These are phyloP conservation scores for button mushroom (Agaricus bisporus) DNA, from an alignment of 768 basidiomycete species.

Conservation along the genomic window DNA sequence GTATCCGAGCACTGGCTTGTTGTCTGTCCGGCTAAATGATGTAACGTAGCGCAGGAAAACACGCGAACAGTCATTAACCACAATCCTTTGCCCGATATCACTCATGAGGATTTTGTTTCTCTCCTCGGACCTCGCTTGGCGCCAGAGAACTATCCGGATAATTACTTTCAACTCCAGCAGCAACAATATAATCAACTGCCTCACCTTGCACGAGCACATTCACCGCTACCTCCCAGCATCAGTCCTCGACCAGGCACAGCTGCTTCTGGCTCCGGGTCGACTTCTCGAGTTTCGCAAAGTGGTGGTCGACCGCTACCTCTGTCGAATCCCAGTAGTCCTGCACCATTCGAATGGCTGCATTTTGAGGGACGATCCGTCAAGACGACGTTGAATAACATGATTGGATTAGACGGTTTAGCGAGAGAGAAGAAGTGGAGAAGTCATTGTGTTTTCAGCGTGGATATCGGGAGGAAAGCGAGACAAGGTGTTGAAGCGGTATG, in stretches of 20 bases:
- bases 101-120: constrained; percentile 81
- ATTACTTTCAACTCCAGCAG: constrained; percentile 22
- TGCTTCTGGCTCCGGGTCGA: constrained; percentile 10
- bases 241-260: constrained; percentile 4
- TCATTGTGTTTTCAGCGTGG: constrained; percentile 77
- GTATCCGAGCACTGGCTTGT: constrained; percentile 13
- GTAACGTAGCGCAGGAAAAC: constrained; percentile 43
- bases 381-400: constrained; percentile 72
- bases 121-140: constrained; percentile 75
- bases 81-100: constrained; percentile 81
- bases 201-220: constrained; percentile 29
- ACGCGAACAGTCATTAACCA: constrained; percentile 75
- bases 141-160: constrained; percentile 67
- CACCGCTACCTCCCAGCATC: constrained; percentile 22
- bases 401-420: constrained; percentile 76
- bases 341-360: constrained; percentile 84
- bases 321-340: constrained; percentile 51
- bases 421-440: constrained; percentile 80
- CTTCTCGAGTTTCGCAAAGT: constrained; percentile 27
- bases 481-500: constrained; percentile 79
- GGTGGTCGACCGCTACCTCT: constrained; percentile 18
- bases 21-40: constrained; percentile 2
- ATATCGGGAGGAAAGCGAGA: constrained; percentile 65
- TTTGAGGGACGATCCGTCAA: constrained; percentile 79
- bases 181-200: constrained; percentile 24